A percentile compares a stretch with the other conserved stretches of the same genome.
These are phyloP conservation scores for Scutellaria galericulata DNA, from an alignment of 257 asterid genomes.

Conservation along the genomic window DNA sequence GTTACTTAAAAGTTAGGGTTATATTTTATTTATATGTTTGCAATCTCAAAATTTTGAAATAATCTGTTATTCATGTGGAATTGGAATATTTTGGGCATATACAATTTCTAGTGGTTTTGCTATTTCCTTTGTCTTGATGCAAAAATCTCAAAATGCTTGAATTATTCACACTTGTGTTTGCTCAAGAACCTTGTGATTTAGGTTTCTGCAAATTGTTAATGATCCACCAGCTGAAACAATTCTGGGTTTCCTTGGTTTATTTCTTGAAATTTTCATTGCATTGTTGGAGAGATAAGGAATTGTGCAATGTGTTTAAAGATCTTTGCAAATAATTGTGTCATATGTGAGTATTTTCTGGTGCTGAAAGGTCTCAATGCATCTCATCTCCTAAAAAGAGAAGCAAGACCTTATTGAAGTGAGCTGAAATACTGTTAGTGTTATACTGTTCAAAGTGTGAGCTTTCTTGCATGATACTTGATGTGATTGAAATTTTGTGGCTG, in stretches of 20 bases:
- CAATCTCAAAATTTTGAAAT: background rate
- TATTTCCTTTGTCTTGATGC: background rate
- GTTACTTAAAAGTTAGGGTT: slow-evolving; percentile 23
- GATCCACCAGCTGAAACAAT: slow-evolving; percentile 17
- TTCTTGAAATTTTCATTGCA: background rate
- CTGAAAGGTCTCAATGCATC: slow-evolving; percentile 7
- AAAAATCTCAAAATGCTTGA: background rate
- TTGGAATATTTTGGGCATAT: background rate
- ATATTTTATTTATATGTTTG: background rate
- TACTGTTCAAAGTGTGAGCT: background rate
- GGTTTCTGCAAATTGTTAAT: slow-evolving; percentile 3
- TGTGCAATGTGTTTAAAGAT: slow-evolving; percentile 4
- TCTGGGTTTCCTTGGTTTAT: slow-evolving; percentile 9
- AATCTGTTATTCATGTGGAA: slow-evolving; percentile 14
- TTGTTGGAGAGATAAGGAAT: slow-evolving; percentile 8
- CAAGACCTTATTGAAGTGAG: background rate
- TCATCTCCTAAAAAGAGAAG: background rate
- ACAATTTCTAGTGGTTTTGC: slow-evolving; percentile 4
- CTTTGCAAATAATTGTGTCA: slow-evolving; percentile 20
- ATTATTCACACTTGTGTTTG: slow-evolving; percentile 24
- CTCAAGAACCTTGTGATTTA: slow-evolving; percentile 15
- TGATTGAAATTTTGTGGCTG: background rate
- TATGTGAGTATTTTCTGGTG: slow-evolving; percentile 16
- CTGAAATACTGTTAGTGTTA: background rate
- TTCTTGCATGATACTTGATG: background rate